Evolutionary conservation across 2,329 filamentous ascomycete species (phyloP).

Genomic region (Fusarium sublunatum): DNA sequence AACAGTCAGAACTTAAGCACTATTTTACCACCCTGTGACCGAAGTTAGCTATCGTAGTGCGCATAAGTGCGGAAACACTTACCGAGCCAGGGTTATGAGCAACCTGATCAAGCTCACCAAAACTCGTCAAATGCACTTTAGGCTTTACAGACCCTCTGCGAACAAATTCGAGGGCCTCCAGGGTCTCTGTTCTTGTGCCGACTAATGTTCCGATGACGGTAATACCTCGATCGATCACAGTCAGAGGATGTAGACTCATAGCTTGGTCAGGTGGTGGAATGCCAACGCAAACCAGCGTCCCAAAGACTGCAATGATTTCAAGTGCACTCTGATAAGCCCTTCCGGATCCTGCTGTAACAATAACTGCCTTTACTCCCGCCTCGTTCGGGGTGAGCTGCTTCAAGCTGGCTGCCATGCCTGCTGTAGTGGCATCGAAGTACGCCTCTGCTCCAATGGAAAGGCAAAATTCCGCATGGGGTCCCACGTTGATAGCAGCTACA

Average conservation of each 20-base stretch:
- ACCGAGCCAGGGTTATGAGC: neutral
- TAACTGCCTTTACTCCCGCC: constrained; percentile 41
- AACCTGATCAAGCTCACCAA: constrained; percentile 5
- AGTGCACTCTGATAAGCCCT: constrained; percentile 52
- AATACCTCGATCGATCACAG: constrained; percentile 51
- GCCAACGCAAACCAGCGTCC: constrained; percentile 55
- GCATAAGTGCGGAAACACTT: too few relatives aligned
- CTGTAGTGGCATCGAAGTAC: constrained; percentile 52
- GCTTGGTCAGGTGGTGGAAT: constrained; percentile 47
- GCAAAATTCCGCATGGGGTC: constrained; percentile 47
- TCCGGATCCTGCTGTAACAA: constrained; percentile 48
- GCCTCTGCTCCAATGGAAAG: constrained; percentile 50
- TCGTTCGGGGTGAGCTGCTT: neutral
- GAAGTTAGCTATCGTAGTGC: too few relatives aligned
- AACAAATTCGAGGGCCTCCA: constrained; percentile 57
- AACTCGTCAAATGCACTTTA: neutral
- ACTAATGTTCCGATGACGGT: constrained; percentile 52
- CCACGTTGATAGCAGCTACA: constrained; percentile 54
- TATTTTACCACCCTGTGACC: too few relatives aligned
- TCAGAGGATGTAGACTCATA: constrained; percentile 50
- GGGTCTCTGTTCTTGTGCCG: constrained; percentile 53
- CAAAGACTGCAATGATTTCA: constrained; percentile 46
- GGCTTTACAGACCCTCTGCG: constrained; percentile 31
- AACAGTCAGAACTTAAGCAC: too few relatives aligned
- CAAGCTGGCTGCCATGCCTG: constrained; percentile 3